These are phyloP conservation scores for Crithidia thermophila DNA, from an alignment of 208 protist species.

Conservation along the genomic window DNA sequence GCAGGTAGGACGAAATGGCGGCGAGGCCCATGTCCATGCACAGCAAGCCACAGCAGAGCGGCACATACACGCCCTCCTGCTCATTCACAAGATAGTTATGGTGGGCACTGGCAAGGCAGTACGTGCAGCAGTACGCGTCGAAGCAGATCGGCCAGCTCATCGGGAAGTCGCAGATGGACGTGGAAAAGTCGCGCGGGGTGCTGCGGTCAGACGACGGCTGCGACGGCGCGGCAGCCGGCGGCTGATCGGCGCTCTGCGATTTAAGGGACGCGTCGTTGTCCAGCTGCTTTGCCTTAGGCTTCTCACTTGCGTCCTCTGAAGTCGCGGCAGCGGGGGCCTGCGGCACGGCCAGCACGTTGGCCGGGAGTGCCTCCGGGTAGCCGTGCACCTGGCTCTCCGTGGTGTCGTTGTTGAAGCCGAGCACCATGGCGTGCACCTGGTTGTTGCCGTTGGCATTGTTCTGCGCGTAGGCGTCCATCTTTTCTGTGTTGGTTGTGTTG, in stretches of 20 bases:
- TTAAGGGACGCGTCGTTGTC: background rate
- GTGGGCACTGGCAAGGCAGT: constrained; percentile 30
- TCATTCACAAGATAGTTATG: constrained; percentile 23
- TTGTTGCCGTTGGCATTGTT: background rate
- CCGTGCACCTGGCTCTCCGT: background rate
- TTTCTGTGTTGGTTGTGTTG: background rate
- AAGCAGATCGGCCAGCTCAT: constrained; percentile 11
- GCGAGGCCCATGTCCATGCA: constrained; percentile 23
- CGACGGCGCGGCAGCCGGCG: background rate
- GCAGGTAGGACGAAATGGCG: background rate
- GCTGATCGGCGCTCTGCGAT: too few species aligned
- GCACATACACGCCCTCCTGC: constrained; percentile 17
- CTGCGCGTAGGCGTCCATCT: background rate
- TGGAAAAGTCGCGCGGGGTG: constrained; percentile 9
- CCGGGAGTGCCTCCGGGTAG: constrained; percentile 8
- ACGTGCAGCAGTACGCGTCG: constrained; percentile 29
- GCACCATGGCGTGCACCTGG: background rate
- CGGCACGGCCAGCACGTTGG: background rate
- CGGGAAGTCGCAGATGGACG: constrained; percentile 23
- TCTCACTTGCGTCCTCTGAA: too few species aligned
- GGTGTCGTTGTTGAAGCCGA: constrained; percentile 1
- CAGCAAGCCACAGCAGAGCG: constrained; percentile 21
- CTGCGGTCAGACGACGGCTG: background rate
- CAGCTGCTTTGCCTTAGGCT: background rate
- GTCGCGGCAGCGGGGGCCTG: background rate